Percentiles rank a stretch among this genome's conserved stretches.
Conservation (phyloP, 2,329 filamentous ascomycete genomes). For the Fusarium mangiferae region DNA sequence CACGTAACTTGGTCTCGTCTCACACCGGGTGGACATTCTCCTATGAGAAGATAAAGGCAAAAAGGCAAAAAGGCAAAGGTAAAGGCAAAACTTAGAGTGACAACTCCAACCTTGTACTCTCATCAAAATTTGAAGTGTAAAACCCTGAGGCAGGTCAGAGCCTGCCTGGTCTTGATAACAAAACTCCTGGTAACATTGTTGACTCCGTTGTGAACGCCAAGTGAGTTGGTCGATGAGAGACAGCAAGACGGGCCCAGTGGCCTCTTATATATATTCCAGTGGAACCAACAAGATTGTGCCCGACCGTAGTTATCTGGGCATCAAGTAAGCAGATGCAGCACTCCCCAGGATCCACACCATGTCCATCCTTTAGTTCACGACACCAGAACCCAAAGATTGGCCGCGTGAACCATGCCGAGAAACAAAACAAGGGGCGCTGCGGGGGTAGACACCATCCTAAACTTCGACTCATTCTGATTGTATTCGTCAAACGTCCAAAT, state of each 20-base stretch:
- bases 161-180: not conserved
- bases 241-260: slow-evolving; percentile 3
- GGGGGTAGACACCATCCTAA: slow-evolving; percentile 22
- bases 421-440: slow-evolving; percentile 10
- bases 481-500: not conserved
- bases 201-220: not conserved
- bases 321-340: slow-evolving; percentile 14
- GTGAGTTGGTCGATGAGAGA: not conserved
- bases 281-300: slow-evolving; percentile 2
- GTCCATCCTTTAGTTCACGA: slow-evolving; percentile 15
- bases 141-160: not conserved
- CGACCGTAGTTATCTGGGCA: not conserved
- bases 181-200: not conserved
- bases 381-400: slow-evolving; percentile 13
- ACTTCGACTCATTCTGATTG: slow-evolving; percentile 24
- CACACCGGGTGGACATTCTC: not conserved
- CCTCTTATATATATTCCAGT: slow-evolving; percentile 31
- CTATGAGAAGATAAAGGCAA: not conserved
- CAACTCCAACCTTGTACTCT: not conserved
- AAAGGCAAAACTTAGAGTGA: not conserved
- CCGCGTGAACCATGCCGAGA: slow-evolving; percentile 29
- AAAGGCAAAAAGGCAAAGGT: not conserved
- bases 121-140: not conserved
- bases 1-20: not conserved
- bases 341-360: slow-evolving; percentile 17